phyloP scores from a whole-genome alignment of 805 yeast genomes.

The Yamadazyma ubonensis region DNA sequence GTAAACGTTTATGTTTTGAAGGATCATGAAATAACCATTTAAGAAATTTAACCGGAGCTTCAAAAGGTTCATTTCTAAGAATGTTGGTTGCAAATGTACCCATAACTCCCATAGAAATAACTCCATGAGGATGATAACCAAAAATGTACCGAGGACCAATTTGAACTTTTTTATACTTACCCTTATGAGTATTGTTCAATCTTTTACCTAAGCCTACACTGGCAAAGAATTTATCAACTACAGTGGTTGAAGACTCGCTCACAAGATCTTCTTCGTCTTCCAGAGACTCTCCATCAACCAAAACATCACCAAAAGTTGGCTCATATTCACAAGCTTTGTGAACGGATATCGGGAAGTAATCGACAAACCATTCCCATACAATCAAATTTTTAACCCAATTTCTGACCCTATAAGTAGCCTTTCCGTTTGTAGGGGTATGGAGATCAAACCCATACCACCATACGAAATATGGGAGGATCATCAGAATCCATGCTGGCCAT shows the following conservation, averaged over 20 bases:
- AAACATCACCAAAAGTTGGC: constrained; percentile 62
- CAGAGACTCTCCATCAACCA: constrained; percentile 21
- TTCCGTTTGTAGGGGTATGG: constrained; percentile 74
- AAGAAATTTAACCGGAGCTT: constrained; percentile 33
- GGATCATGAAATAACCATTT: constrained; percentile 57
- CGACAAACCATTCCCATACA: constrained; percentile 70
- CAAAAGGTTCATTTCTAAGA: constrained; percentile 42
- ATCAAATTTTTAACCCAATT: constrained; percentile 52
- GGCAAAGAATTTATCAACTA: constrained; percentile 36
- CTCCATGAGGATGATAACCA: constrained; percentile 97
- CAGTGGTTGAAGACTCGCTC: constrained; percentile 35
- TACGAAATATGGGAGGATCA: constrained; percentile 58
- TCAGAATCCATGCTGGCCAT: constrained; percentile 68
- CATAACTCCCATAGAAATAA: constrained; percentile 86
- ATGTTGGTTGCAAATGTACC: constrained; percentile 72
- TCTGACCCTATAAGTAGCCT: constrained; percentile 56
- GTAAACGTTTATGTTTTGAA: constrained; percentile 59
- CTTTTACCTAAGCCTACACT: constrained; percentile 37
- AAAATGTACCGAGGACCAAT: constrained; percentile 79
- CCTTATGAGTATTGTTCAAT: constrained; percentile 22
- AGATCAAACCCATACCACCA: constrained; percentile 56
- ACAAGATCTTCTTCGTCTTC: constrained; percentile 38
- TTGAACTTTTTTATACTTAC: constrained; percentile 28
- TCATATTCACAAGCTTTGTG: constrained; percentile 66
- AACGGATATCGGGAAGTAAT: constrained; percentile 76